A percentile compares a stretch with the other conserved stretches of the same genome.
Evolutionary conservation across 257 asterid species (phyloP).

Genomic region (Vinca minor): DNA sequence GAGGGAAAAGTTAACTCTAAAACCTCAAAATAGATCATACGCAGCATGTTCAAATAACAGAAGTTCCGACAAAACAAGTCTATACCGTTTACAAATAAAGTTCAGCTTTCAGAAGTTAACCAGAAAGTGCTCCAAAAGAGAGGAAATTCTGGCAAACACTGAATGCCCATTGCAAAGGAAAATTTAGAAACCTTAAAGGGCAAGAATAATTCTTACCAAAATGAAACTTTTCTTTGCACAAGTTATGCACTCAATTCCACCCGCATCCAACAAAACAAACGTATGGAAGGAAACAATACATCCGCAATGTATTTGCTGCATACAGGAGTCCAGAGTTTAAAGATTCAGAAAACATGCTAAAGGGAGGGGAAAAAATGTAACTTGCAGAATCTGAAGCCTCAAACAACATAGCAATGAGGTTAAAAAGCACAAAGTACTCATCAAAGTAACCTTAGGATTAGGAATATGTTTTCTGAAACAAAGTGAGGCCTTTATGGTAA

Average conservation of each 20-base stretch:
- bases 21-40: too few relatives aligned
- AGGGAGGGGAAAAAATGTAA: not conserved
- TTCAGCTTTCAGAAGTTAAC: not conserved
- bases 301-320: constrained; percentile 99
- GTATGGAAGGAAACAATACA: constrained; percentile 97
- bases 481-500: constrained; percentile 3
- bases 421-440: not conserved
- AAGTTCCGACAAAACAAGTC: not conserved
- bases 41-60: not conserved
- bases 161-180: not conserved
- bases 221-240: constrained; percentile 88
- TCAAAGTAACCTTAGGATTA: not conserved
- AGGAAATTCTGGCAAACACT: not conserved
- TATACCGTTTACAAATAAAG: not conserved
- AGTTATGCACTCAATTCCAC: constrained; percentile 92
- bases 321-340: constrained; percentile 18
- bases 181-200: constrained; percentile 1
- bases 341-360: constrained; percentile 2
- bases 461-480: not conserved
- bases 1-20: constrained; percentile 1
- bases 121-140: not conserved
- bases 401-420: not conserved
- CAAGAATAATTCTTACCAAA: constrained; percentile 45
- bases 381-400: not conserved
- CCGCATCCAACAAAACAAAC: constrained; percentile 97